Evolutionary conservation across 140 eudicot species (phyloP).

Genomic region (Stevia rebaudiana): DNA sequence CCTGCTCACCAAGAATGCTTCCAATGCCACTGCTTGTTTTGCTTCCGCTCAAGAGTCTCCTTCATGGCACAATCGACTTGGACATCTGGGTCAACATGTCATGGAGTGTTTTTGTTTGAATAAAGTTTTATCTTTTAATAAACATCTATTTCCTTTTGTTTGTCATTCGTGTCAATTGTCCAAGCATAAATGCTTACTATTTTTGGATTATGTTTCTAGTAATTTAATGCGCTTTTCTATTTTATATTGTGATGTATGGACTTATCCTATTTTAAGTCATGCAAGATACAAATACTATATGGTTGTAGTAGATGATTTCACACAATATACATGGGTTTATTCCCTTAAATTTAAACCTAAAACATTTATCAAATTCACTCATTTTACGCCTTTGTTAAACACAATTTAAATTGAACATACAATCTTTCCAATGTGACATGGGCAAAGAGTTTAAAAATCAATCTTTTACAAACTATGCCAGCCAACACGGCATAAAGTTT

Average conservation of each 20-base stretch:
- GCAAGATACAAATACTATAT: conserved; percentile 1
- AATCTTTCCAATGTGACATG: background rate
- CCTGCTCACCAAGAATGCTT: background rate
- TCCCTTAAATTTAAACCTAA: background rate
- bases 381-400: background rate
- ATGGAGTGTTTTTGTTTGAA: background rate
- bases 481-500: background rate
- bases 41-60: background rate
- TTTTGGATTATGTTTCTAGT: background rate
- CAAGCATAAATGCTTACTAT: background rate
- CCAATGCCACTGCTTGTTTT: background rate
- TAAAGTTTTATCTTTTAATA: background rate
- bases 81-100: background rate
- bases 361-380: background rate
- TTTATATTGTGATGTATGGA: background rate
- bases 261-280: background rate
- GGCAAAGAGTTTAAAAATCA: background rate
- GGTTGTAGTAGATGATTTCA: background rate
- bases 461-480: too few species aligned
- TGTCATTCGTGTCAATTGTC: conserved; percentile 3
- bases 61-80: background rate
- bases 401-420: background rate
- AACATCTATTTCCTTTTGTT: background rate
- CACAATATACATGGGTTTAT: background rate
- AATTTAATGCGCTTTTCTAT: background rate